Percentiles rank a stretch among this genome's conserved stretches.
Evolutionary conservation across 495 filamentous ascomycete genomes (phyloP).

Genomic region (Neurospora pannonica): DNA sequence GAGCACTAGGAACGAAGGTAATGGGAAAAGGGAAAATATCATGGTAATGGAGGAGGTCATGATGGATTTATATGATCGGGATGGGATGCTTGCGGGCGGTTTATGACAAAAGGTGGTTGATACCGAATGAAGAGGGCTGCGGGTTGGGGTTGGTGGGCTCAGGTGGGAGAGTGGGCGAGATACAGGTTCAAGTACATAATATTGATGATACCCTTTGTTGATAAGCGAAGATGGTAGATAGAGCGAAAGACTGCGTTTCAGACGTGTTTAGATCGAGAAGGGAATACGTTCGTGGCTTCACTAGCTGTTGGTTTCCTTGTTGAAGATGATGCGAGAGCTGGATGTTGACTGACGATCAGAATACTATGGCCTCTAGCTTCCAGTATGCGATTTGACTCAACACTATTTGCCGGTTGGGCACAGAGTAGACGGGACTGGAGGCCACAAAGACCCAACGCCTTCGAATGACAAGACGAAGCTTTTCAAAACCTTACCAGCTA

Average conservation of each 20-base stretch:
- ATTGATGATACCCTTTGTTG: background rate
- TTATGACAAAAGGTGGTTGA: background rate
- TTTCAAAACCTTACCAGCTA: background rate
- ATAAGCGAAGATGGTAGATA: background rate
- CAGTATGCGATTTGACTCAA: background rate
- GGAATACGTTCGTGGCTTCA: background rate
- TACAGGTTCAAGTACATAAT: background rate
- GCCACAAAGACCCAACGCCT: background rate
- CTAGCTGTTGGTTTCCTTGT: background rate
- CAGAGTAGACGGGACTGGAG: background rate
- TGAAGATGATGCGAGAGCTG: background rate
- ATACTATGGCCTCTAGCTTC: background rate
- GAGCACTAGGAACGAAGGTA: background rate
- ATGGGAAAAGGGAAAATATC: background rate
- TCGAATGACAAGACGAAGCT: background rate
- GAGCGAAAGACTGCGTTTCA: background rate
- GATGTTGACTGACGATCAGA: background rate
- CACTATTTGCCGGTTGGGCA: accelerated
- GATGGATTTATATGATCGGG: background rate
- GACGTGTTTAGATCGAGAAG: background rate
- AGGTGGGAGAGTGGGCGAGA: background rate
- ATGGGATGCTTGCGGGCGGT: too few species aligned
- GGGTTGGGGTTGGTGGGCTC: background rate
- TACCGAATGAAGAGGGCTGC: background rate
- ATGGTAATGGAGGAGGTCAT: background rate